phyloP scores from a whole-genome alignment of 768 basidiomycete species.

The Boletus sp. region DNA sequence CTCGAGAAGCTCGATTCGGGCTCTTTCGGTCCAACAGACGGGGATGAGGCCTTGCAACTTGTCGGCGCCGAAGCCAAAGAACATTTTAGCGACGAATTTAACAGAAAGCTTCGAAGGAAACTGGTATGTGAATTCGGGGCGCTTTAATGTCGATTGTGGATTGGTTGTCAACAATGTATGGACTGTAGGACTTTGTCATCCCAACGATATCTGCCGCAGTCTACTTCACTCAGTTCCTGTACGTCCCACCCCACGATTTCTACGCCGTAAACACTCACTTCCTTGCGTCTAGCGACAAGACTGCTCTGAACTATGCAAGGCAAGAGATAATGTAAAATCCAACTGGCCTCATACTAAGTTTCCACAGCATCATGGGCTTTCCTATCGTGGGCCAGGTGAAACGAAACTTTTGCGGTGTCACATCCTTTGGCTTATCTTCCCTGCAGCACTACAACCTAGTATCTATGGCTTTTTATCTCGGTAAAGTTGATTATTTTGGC shows the following conservation, averaged over 20 bases:
- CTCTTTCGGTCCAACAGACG: slow-evolving; percentile 39
- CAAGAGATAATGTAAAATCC: slow-evolving; percentile 12
- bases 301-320: slow-evolving; percentile 70
- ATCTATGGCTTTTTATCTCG: slow-evolving; percentile 61
- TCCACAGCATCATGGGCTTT: slow-evolving; percentile 57
- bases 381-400: slow-evolving; percentile 59
- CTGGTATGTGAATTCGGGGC: slow-evolving; percentile 37
- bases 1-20: slow-evolving; percentile 31
- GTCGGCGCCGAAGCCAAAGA: slow-evolving; percentile 50
- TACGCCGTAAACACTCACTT: background rate
- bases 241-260: slow-evolving; percentile 14
- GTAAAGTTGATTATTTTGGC: slow-evolving; percentile 25
- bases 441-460: slow-evolving; percentile 60
- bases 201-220: slow-evolving; percentile 59
- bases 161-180: background rate
- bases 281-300: slow-evolving; percentile 52
- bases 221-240: slow-evolving; percentile 69
- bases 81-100: slow-evolving; percentile 61
- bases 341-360: background rate
- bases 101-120: slow-evolving; percentile 53
- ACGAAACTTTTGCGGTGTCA: background rate
- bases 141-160: background rate
- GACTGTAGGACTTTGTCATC: slow-evolving; percentile 46
- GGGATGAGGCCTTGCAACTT: slow-evolving; percentile 59
- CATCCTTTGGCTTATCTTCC: background rate